phyloP scores from a whole-genome alignment of 306 rosid genomes.

The Mucuna pruriens region DNA sequence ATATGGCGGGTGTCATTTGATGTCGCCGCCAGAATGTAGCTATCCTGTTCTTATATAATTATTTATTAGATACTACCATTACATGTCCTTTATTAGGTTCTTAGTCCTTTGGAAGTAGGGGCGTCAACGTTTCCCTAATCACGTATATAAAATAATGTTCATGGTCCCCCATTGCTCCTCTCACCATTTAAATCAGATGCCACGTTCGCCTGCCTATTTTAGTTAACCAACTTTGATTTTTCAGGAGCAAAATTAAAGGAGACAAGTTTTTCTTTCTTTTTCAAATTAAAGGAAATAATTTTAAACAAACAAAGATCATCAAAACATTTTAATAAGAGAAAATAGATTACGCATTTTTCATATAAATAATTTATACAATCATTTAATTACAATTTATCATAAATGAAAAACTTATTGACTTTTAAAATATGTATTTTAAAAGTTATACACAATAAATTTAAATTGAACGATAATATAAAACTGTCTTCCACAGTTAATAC shows the following conservation, averaged over 20 bases:
- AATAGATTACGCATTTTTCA: too few relatives aligned
- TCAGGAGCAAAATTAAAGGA: not conserved
- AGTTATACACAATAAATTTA: too few relatives aligned
- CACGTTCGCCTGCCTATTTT: not conserved
- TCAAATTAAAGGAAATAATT: not conserved
- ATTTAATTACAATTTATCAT: too few relatives aligned
- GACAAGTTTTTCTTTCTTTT: too few relatives aligned
- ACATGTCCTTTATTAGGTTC: not conserved
- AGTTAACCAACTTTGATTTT: not conserved
- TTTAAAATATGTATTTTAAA: too few relatives aligned
- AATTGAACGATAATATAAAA: too few relatives aligned
- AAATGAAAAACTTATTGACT: too few relatives aligned
- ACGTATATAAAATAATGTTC: conserved; percentile 30
- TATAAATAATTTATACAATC: too few relatives aligned
- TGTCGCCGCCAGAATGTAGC: conserved; percentile 31
- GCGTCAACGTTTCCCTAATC: not conserved
- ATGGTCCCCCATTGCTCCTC: conserved; percentile 5
- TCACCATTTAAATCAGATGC: not conserved
- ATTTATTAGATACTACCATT: too few relatives aligned
- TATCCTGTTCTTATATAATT: not conserved
- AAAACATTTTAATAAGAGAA: not conserved
- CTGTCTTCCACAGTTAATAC: too few relatives aligned
- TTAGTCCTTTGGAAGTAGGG: conserved; percentile 7
- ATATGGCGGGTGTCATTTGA: not conserved
- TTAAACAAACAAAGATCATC: not conserved